phyloP scores from a whole-genome alignment of 495 filamentous ascomycete species.

The Jackrogersella multiformis region DNA sequence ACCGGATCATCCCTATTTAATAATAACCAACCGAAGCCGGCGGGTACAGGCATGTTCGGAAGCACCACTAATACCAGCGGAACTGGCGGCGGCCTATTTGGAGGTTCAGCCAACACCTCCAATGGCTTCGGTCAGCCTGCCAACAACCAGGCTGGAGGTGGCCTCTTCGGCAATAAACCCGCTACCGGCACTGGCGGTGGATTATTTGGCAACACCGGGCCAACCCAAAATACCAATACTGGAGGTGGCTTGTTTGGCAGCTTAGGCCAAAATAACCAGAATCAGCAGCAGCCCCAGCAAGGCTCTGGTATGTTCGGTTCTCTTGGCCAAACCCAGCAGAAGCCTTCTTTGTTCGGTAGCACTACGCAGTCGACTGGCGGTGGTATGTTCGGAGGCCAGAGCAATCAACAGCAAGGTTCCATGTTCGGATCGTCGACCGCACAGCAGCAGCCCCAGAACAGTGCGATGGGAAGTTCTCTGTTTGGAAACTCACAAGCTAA shows the following conservation, averaged over 20 bases:
- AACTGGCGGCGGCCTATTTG: slow-evolving; percentile 58
- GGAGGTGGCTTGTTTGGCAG: slow-evolving; percentile 64
- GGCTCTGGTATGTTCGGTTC: slow-evolving; percentile 53
- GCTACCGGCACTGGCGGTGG: slow-evolving; percentile 53
- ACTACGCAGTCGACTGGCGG: slow-evolving; percentile 49
- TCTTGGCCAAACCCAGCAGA: slow-evolving; percentile 50
- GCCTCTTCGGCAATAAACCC: slow-evolving; percentile 70
- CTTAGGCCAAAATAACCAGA: slow-evolving; percentile 59
- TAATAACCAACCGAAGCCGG: slow-evolving; percentile 46
- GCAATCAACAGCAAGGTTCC: slow-evolving; percentile 51
- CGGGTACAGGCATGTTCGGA: slow-evolving; percentile 55
- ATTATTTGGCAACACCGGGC: slow-evolving; percentile 56
- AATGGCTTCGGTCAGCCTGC: slow-evolving; percentile 43
- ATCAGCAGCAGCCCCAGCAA: slow-evolving; percentile 63
- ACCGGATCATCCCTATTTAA: slow-evolving; percentile 71
- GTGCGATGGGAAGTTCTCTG: slow-evolving; percentile 52
- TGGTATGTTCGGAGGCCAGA: slow-evolving; percentile 72
- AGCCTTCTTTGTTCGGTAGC: slow-evolving; percentile 57
- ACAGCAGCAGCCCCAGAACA: slow-evolving; percentile 61
- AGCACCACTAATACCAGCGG: slow-evolving; percentile 48
- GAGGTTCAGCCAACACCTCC: slow-evolving; percentile 44
- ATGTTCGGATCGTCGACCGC: slow-evolving; percentile 53
- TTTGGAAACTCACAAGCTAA: slow-evolving; percentile 52
- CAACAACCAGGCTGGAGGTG: slow-evolving; percentile 55
- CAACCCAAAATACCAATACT: slow-evolving; percentile 49